Evolutionary conservation across 768 basidiomycete species (phyloP).

Genomic region (Russula ochroleuca): DNA sequence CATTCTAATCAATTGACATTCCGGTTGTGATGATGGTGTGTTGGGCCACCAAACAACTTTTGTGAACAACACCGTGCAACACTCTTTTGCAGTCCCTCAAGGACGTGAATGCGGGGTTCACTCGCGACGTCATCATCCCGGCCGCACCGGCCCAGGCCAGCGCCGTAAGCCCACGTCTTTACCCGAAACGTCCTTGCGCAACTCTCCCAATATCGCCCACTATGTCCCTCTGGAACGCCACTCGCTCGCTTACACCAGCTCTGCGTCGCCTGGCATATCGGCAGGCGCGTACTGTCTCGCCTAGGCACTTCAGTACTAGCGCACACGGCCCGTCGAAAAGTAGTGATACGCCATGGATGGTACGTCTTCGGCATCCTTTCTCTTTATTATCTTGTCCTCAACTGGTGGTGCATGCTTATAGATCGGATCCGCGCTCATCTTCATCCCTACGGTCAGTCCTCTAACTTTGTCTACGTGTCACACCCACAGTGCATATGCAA

Average conservation of each 20-base stretch:
- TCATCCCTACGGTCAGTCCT: slow-evolving; percentile 25
- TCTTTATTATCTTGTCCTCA: neutral
- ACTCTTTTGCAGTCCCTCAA: neutral
- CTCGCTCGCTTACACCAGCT: slow-evolving; percentile 12
- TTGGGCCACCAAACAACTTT: neutral
- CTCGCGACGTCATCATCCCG: slow-evolving; percentile 16
- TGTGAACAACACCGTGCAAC: neutral
- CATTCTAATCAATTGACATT: neutral
- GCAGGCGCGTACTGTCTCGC: slow-evolving; percentile 6
- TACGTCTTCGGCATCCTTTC: neutral
- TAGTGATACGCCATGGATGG: slow-evolving; percentile 24
- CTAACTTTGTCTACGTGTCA: slow-evolving; percentile 17
- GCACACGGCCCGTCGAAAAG: slow-evolving; percentile 13
- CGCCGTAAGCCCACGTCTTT: neutral
- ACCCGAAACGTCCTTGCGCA: neutral
- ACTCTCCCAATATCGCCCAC: neutral
- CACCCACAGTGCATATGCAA: slow-evolving; percentile 31
- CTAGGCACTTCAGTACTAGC: slow-evolving; percentile 19
- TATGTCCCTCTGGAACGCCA: slow-evolving; percentile 19
- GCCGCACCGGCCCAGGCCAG: slow-evolving; percentile 10
- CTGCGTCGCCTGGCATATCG: slow-evolving; percentile 13
- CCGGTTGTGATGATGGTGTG: neutral
- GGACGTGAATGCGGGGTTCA: neutral
- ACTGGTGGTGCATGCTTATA: neutral
- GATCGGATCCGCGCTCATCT: slow-evolving; percentile 26